These are phyloP conservation scores for Tolypocladium ovalisporum DNA, from an alignment of 2,329 filamentous ascomycete genomes.

Conservation along the genomic window DNA sequence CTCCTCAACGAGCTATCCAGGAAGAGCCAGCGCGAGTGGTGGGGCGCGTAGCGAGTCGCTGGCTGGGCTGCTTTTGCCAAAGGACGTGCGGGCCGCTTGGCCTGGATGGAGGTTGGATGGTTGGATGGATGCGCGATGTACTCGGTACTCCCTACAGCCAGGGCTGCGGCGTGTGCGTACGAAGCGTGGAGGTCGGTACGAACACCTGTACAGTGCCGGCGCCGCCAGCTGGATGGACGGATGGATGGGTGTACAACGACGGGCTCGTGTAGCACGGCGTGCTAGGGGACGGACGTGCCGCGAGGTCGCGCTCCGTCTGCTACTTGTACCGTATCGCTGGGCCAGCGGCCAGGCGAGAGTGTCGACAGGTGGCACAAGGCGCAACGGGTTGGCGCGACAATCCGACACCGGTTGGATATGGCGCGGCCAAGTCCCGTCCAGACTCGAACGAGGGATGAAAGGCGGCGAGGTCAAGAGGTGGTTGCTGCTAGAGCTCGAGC, in stretches of 20 bases:
- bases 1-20: conserved; percentile 2
- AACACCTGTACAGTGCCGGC: neutral
- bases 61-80: neutral
- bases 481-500: conserved; percentile 1
- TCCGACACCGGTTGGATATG: neutral
- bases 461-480: neutral
- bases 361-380: conserved; percentile 2
- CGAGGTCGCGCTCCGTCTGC: conserved; percentile 2
- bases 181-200: neutral
- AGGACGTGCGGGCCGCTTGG: neutral
- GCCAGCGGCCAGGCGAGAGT: conserved; percentile 2
- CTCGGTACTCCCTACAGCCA: neutral
- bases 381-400: conserved; percentile 3
- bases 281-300: conserved; percentile 1
- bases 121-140: neutral
- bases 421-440: neutral
- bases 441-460: neutral
- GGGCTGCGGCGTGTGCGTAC: conserved; percentile 2
- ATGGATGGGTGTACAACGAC: neutral
- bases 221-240: neutral
- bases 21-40: conserved; percentile 2
- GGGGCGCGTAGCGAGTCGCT: conserved; percentile 1
- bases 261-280: conserved; percentile 2
- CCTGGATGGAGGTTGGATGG: neutral
- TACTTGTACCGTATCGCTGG: conserved; percentile 1